Evolutionary conservation across 75 land plant species (phyloP).

Genomic region (Cunninghamia lanceolata): DNA sequence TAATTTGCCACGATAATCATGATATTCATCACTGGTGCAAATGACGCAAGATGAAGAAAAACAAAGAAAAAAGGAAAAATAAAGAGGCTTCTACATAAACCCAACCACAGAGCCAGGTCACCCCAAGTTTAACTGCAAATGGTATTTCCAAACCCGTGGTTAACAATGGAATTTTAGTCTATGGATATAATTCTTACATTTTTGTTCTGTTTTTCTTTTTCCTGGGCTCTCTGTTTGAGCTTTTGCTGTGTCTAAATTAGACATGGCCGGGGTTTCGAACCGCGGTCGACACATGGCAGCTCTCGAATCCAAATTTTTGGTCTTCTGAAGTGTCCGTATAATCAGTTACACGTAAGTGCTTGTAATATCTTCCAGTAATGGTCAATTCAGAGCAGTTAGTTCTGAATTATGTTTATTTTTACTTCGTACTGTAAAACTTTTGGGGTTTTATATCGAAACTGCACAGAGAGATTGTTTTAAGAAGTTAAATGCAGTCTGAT

Average conservation of each 20-base stretch:
- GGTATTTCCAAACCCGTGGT: not conserved
- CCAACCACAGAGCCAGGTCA: not conserved
- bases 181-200: not conserved
- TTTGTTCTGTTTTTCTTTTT: constrained; percentile 29
- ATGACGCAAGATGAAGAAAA: no score
- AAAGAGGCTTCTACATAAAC: not conserved
- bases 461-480: not conserved
- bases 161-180: not conserved
- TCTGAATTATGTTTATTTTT: not conserved
- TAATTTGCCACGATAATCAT: not conserved
- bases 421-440: not conserved
- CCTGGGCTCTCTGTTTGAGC: not conserved
- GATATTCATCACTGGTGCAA: no score
- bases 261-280: not conserved
- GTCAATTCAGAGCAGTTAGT: not conserved
- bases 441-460: not conserved
- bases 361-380: not conserved
- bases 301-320: not conserved
- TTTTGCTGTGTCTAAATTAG: not conserved
- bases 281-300: not conserved
- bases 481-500: not conserved
- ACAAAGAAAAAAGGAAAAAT: not conserved
- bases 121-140: not conserved
- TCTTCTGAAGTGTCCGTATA: not conserved
- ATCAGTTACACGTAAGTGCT: not conserved